Base-by-base conservation (phyloP, 2,329 filamentous ascomycete genomes). In the Clonostachys chloroleuca region DNA sequence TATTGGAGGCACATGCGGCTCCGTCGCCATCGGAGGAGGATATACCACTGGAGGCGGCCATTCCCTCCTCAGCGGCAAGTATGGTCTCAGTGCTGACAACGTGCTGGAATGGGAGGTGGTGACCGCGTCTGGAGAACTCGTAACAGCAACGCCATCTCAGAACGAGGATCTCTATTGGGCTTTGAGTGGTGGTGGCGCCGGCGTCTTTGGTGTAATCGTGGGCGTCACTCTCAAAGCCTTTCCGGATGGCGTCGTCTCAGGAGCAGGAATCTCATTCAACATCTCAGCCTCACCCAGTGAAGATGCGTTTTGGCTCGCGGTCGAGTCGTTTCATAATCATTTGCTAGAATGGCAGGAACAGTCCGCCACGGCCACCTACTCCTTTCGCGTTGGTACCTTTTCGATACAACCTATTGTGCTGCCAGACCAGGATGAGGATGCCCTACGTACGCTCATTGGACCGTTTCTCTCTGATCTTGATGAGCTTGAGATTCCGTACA, bases 141-240 rank as follows among this genome's bases (percentile, higher is more conserved):
- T 81, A 3, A 72, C 60, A 3, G 78, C 77, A 4, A 72, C 66
- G 10, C 68, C 62, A 4, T 56, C 60, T 1, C 42, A 72, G 17
- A 70, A 80, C 47, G 45, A 65, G 0, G 81, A 85, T 45, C 65
- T 87, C 2, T 86, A 80, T 64, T 87, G 81, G 82, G 83, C 82
- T 2, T 61, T 84, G 2, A 68, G 69, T 40, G 81, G 81, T 5
- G 81, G 83, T 3, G 76, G 73, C 10, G 78, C 20, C 4, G 49
- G 80, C 14, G 83, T 72, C 33, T 83, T 73, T 51, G 78, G 69
- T 3, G 68, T 84, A 3, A 77, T 84, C 3, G 59, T 72, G 13
- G 78, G 75, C 3, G 67, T 83, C 58, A 83, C 77, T 0, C 65
- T 74, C 39, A 77, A 75, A 50, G 69, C 74, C 2, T 68, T 81